A percentile compares a stretch with the other conserved stretches of the same genome.
These are phyloP conservation scores for Penicillium sp. DNA, from an alignment of 2,329 filamentous ascomycete genomes.

Conservation along the genomic window DNA sequence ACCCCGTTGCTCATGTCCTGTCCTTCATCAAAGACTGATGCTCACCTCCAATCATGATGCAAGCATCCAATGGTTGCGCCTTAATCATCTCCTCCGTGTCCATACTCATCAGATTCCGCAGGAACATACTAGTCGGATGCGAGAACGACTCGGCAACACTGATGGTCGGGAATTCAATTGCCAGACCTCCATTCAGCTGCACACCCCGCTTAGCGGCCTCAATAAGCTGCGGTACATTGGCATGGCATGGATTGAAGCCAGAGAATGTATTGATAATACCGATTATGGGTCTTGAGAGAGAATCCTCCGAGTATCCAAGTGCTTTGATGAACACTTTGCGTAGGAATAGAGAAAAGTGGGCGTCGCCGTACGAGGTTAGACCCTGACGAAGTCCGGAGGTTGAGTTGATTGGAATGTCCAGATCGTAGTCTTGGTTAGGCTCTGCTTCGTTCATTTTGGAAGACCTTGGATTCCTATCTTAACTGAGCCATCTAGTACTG, in stretches of 20 bases:
- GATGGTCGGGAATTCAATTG: conserved; percentile 72
- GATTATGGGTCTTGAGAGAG: conserved; percentile 68
- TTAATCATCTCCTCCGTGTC: conserved; percentile 76
- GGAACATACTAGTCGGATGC: conserved; percentile 70
- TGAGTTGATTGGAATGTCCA: conserved; percentile 53
- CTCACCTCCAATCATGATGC: conserved; percentile 64
- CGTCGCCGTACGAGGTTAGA: conserved; percentile 67
- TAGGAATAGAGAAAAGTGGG: conserved; percentile 72
- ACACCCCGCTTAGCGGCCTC: conserved; percentile 69
- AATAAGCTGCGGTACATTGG: conserved; percentile 68
- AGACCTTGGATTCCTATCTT: background rate
- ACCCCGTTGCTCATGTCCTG: no score
- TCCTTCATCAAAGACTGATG: conserved; percentile 1
- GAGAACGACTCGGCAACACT: conserved; percentile 69
- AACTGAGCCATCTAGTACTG: background rate
- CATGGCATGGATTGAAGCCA: conserved; percentile 72
- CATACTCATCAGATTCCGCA: conserved; percentile 74
- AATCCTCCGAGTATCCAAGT: conserved; percentile 69
- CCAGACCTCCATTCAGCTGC: conserved; percentile 64
- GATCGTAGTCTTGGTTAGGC: conserved; percentile 56
- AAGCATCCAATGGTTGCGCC: conserved; percentile 68
- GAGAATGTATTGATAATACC: conserved; percentile 73
- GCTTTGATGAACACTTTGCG: conserved; percentile 77
- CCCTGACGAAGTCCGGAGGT: conserved; percentile 60
- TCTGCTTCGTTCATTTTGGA: background rate